Percentiles rank a stretch among this genome's conserved stretches.
Conservation (phyloP, 208 protist species). For the Leishmania braziliensis region DNA sequence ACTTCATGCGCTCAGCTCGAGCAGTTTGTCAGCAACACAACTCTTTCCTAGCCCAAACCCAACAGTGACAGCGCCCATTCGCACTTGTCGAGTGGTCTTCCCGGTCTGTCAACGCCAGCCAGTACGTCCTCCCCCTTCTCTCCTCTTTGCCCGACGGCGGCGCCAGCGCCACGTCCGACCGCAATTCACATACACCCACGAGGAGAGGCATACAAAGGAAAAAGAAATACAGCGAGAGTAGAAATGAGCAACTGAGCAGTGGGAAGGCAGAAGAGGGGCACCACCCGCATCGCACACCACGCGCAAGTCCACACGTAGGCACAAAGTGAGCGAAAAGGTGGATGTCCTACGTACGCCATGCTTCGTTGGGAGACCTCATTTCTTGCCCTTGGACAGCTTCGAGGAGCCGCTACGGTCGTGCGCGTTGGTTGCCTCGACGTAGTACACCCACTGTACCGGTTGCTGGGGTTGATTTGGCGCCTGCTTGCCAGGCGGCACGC, state of each 20-base stretch:
- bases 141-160: background rate
- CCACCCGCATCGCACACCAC: background rate
- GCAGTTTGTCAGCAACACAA: background rate
- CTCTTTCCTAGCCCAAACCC: background rate
- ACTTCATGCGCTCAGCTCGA: background rate
- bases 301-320: background rate
- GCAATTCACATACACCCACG: background rate
- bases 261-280: background rate
- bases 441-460: conserved; percentile 88
- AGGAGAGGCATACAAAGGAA: background rate
- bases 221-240: background rate
- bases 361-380: background rate
- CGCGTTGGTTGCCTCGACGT: conserved; percentile 57
- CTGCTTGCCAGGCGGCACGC: conserved; percentile 42
- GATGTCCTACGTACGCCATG: background rate
- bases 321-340: background rate
- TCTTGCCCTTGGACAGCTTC: conserved; percentile 25
- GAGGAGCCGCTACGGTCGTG: conserved; percentile 15
- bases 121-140: background rate
- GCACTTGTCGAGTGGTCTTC: background rate
- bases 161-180: background rate
- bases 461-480: conserved; percentile 11
- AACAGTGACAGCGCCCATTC: background rate
- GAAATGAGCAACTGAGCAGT: too few species aligned
- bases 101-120: background rate